phyloP scores from a whole-genome alignment of 148 eudicot genomes.

The Tetragonia tetragonoides region DNA sequence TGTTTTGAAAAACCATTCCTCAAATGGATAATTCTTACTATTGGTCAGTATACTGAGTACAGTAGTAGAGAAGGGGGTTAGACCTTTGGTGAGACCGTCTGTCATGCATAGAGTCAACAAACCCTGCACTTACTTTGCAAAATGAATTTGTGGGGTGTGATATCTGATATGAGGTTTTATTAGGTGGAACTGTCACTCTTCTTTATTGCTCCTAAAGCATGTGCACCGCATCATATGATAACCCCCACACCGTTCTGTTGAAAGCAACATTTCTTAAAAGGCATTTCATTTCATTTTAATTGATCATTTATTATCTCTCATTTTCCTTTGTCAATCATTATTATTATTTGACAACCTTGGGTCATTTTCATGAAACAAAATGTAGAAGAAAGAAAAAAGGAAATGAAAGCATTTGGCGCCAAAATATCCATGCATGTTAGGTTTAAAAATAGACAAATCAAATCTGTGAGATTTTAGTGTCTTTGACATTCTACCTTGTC shows the following conservation, averaged over 20 bases:
- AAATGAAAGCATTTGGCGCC: constrained; percentile 18
- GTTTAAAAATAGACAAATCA: constrained; percentile 8
- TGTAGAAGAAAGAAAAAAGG: neutral
- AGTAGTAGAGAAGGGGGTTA: too few species aligned
- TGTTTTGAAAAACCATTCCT: neutral
- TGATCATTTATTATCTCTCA: neutral
- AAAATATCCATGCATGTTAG: constrained; percentile 14
- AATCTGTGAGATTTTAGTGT: constrained; percentile 2
- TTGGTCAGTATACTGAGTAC: neutral
- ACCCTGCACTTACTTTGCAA: constrained; percentile 10
- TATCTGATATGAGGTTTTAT: neutral
- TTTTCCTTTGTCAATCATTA: constrained; percentile 11
- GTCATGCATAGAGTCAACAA: constrained; percentile 3
- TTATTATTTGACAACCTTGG: constrained; percentile 14
- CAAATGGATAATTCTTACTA: neutral
- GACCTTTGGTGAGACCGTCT: neutral
- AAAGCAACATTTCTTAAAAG: constrained; percentile 15
- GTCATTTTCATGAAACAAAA: constrained; percentile 4
- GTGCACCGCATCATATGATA: constrained; percentile 24
- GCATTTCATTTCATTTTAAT: neutral
- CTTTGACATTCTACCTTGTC: neutral
- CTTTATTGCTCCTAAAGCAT: constrained; percentile 16
- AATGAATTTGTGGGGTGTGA: constrained; percentile 4
- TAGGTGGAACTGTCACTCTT: constrained; percentile 17
- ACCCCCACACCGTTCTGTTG: constrained; percentile 21